Base-by-base conservation (phyloP, 78 protist species). In the Speleostelium caveatum region DNA sequence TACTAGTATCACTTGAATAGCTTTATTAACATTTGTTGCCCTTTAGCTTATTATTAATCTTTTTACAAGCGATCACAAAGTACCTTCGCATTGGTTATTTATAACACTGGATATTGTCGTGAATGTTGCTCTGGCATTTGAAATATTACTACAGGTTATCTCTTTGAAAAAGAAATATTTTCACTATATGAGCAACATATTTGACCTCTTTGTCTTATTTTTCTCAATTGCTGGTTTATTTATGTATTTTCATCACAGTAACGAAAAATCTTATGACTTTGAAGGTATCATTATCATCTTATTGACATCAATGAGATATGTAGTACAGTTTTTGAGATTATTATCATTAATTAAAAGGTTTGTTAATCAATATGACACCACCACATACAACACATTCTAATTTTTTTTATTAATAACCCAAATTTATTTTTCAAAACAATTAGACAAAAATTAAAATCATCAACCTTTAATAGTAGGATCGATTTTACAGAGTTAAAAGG, bases 21-120 rank as follows among this genome's bases (percentile, higher is more conserved):
- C n/a, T n/a, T n/a, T n/a, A n/a, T n/a, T n/a, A n/a, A n/a, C n/a
- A n/a, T n/a, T n/a, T n/a, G n/a, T n/a, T n/a, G n/a, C n/a, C n/a
- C 30, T 26, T 0, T 28, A 76, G 86, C 21, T 78, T 16, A 65
- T 78, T 65, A 36, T 68, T 16, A 78, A 78, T 55, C 30, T 78
- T 26, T 51, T 78, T n/a, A 62, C 22, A 53, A 78, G 61, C 67
- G 49, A 66, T 58, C 62, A 73, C 21, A 16, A 38, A n/a, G 58
- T 78, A 66, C 87, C 87, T 12, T 51, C 74, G 36, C 87, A 78
- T 78, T 78, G 87, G 87, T 65, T 78, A 45, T 78, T 78, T 66
- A 42, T 78, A 35, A 22, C 32, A 1, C 36, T 78, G 4, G 87
- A 78, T 78, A 66, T 78, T 8, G 19, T 66, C 12, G 87, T 78